Evolutionary conservation across 1,284 basidiomycete species (phyloP).

Genomic region (Moesziomyces antarcticus): DNA sequence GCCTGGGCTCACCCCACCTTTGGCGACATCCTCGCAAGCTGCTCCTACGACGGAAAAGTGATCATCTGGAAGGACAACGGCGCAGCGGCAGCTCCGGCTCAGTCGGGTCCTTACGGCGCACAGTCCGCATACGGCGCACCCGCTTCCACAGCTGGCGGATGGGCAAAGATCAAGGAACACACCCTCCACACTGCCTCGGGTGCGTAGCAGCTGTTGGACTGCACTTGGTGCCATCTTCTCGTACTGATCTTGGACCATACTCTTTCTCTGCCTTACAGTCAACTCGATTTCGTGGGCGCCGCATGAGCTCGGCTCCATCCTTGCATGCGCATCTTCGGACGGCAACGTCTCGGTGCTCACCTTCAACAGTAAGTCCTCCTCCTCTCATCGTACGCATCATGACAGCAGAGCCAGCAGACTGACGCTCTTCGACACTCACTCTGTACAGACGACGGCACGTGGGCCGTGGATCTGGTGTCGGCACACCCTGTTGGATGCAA

Average conservation of each 20-base stretch:
- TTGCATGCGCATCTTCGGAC: constrained; percentile 97
- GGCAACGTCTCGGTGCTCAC: constrained; percentile 96
- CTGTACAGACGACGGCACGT: constrained; percentile 87
- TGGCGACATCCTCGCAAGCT: constrained; percentile 93
- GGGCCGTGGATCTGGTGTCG: constrained; percentile 93
- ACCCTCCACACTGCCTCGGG: constrained; percentile 92
- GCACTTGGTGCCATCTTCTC: not conserved
- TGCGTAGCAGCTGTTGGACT: constrained; percentile 67
- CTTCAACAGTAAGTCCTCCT: constrained; percentile 94
- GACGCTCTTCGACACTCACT: not conserved
- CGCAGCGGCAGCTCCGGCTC: constrained; percentile 71
- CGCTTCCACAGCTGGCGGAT: constrained; percentile 68
- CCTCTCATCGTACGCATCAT: no score
- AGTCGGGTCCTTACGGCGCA: constrained; percentile 67
- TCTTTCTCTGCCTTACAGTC: constrained; percentile 71
- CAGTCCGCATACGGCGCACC: constrained; percentile 37
- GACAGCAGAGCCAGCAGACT: not conserved
- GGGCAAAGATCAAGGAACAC: constrained; percentile 97
- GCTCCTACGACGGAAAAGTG: constrained; percentile 97
- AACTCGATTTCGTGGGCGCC: constrained; percentile 99
- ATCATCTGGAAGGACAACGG: constrained; percentile 92
- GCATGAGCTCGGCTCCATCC: constrained; percentile 93
- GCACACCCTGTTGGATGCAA: constrained; percentile 97
- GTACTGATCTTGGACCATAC: not conserved
- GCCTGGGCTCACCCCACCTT: constrained; percentile 96